These are phyloP conservation scores for Pistacia atlantica DNA, from an alignment of 345 rosid species.

Conservation along the genomic window DNA sequence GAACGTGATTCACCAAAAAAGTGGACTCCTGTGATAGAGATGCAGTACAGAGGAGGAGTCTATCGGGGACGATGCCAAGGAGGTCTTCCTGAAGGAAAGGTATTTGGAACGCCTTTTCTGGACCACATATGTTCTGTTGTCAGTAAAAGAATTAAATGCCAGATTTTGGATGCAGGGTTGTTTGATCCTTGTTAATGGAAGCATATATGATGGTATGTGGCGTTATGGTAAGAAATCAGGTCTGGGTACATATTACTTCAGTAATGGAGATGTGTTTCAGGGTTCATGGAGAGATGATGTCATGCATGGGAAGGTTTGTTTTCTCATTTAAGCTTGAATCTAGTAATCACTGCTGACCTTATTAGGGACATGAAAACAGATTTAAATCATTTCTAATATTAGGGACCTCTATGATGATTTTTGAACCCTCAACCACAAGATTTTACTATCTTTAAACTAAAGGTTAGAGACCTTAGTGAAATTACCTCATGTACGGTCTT, in stretches of 20 bases:
- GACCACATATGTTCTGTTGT: conserved; percentile 15
- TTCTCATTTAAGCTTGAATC: conserved; percentile 5
- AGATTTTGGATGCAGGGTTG: conserved; percentile 59
- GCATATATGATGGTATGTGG: conserved; percentile 95
- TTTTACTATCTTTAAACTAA: no score
- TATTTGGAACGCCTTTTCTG: conserved; percentile 31
- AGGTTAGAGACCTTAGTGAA: no score
- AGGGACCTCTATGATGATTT: no score
- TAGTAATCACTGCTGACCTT: neutral
- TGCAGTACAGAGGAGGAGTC: conserved; percentile 90
- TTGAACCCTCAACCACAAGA: no score
- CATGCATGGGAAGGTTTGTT: conserved; percentile 92
- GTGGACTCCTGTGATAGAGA: conserved; percentile 83
- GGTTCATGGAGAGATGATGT: conserved; percentile 97
- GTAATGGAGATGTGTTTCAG: conserved; percentile 95
- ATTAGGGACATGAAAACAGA: neutral
- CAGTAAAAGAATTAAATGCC: conserved; percentile 11
- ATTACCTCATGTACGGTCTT: no score
- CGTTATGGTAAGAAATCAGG: conserved; percentile 91
- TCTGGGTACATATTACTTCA: conserved; percentile 83
- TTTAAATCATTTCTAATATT: neutral
- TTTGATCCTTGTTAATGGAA: conserved; percentile 75
- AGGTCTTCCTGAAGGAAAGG: conserved; percentile 99
- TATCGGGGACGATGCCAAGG: conserved; percentile 91
- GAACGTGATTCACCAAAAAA: conserved; percentile 82